Evolutionary conservation across 495 filamentous ascomycete species (phyloP), one percentile per base, ranked within the genome.

Genomic region (Talaromyces borbonicus): DNA sequence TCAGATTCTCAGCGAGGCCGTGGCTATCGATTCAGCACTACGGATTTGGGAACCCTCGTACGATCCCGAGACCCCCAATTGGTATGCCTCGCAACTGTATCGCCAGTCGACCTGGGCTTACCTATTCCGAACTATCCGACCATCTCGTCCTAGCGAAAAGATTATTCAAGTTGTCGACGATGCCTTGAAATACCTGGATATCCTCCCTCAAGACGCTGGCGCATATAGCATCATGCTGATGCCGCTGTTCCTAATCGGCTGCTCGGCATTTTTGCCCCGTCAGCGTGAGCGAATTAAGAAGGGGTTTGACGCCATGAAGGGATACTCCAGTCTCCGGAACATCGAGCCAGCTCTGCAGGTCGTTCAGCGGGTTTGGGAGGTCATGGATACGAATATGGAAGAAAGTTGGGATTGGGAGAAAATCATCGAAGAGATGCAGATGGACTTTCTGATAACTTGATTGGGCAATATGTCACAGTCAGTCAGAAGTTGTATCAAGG

Each of bases 31-130:
- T 47, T 74, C 71, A 25, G 84, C 77, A 16, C 81, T 95, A 48
- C 77, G 80, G 12, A 69, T 72, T 22, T 95, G 88, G 89, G 70
- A 74, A 24, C 85, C 86, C 5, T 73, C 74, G 0, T 83, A 87
- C 62, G 71, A 79, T 4, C 68, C 72, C 6, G 80, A 84, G 8
- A 81, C 86, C 18, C 74, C 79, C 16, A 84, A 89, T 31, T 84
- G 80, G 57, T 75, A 73, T n/a, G 78, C 87, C 23, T 83, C 81
- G 0, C 77, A 88, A 48, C 74, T 95, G 4, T 95, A 95, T 60
- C 79, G 87, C 35, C 88, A 94, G 58, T 87, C 84, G 53, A 85
- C 88, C 48, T 94, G 87, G 87, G 79, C 94, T 4, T 95, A 95
- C 56, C 72, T 95, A 0, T 84, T 84, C 58, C 79, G 89, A 23